Evolutionary conservation across 192 early-diverging fungal genomes (phyloP).

Genomic region (Coemansia sp.): DNA sequence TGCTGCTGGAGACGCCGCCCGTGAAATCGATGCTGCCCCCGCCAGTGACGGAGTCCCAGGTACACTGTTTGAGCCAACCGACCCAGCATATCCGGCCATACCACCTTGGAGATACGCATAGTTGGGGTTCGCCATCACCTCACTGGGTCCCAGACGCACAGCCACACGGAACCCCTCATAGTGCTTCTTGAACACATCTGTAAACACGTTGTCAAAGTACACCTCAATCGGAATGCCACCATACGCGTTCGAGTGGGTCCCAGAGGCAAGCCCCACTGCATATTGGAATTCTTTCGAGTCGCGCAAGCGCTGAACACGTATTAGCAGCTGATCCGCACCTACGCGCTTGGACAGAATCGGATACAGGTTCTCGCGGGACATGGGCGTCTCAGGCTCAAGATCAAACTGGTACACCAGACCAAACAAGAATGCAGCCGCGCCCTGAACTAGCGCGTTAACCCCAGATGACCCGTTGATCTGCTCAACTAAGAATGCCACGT

Average conservation of each 20-base stretch:
- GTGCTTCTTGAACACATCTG: slow-evolving; percentile 78
- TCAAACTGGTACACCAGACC: slow-evolving; percentile 89
- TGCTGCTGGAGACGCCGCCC: slow-evolving; percentile 27
- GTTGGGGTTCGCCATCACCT: slow-evolving; percentile 31
- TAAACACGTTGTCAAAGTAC: slow-evolving; percentile 81
- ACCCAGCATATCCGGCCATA: slow-evolving; percentile 29
- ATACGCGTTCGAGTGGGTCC: slow-evolving; percentile 63
- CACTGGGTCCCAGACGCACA: slow-evolving; percentile 29
- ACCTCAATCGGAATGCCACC: slow-evolving; percentile 64
- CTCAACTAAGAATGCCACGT: slow-evolving; percentile 90
- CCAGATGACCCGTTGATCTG: slow-evolving; percentile 85
- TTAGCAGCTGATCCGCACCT: slow-evolving; percentile 81
- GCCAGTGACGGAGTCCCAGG: slow-evolving; percentile 36
- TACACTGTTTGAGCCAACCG: slow-evolving; percentile 18
- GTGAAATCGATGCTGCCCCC: slow-evolving; percentile 18
- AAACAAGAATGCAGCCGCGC: slow-evolving; percentile 82
- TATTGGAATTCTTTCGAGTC: slow-evolving; percentile 82
- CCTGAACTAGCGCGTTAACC: slow-evolving; percentile 84
- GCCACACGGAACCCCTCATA: slow-evolving; percentile 62
- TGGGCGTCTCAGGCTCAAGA: slow-evolving; percentile 71
- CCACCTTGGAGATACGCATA: slow-evolving; percentile 40
- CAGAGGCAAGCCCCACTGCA: slow-evolving; percentile 61
- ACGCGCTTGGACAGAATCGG: slow-evolving; percentile 83
- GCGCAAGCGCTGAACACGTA: slow-evolving; percentile 78
- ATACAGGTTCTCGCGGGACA: slow-evolving; percentile 70